Evolutionary conservation across 768 basidiomycete species (phyloP), one percentile per base, ranked within the genome.

Genomic region (Kondoa subrosea): DNA sequence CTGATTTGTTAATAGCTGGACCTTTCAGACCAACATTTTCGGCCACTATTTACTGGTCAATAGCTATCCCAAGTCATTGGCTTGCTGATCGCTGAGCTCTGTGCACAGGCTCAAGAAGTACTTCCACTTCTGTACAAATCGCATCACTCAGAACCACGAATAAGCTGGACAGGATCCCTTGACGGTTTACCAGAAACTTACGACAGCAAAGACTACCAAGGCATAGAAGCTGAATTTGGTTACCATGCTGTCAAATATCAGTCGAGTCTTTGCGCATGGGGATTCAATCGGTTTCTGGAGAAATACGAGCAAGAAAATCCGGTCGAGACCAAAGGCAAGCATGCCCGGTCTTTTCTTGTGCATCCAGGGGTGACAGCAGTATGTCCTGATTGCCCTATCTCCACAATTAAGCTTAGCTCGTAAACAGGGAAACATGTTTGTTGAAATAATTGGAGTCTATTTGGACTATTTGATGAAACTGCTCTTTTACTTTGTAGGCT

Each of bases 31-130:
- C 34, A 65, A 65, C 25, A 40, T 65, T 40, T 65, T 65, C 32
- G 64, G 64, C 25, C 64, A 65, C 64, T 65, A 26, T 65, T n/a
- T 65, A 4, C 16, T 65, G 12, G 63, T 64, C 4, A 64, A 31
- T 32, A 4, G 25, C 58, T 31, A 60, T 25, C 17, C 60, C n/a
- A n/a, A n/a, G n/a, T n/a, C n/a, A n/a, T n/a, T n/a, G 17, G 26
- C 8, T 50, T 32, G 29, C 63, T 32, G 17, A 25, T 32, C 26
- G 27, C 34, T 17, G 31, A 4, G 26, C 16, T 8, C 59, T 61
- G 59, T 27, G 31, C 59, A 25, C 26, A 61, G 31, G 26, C 31
- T 27, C 26, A 25, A 8, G 26, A 61, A 32, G 4, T 50, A 16
- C 40, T 27, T 57, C 40, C 56, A 26, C 33, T 50, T 26, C 17